Evolutionary conservation across 257 asterid genomes (phyloP), one percentile per base, ranked within the genome.

Genomic region (Anisodus tanguticus): DNA sequence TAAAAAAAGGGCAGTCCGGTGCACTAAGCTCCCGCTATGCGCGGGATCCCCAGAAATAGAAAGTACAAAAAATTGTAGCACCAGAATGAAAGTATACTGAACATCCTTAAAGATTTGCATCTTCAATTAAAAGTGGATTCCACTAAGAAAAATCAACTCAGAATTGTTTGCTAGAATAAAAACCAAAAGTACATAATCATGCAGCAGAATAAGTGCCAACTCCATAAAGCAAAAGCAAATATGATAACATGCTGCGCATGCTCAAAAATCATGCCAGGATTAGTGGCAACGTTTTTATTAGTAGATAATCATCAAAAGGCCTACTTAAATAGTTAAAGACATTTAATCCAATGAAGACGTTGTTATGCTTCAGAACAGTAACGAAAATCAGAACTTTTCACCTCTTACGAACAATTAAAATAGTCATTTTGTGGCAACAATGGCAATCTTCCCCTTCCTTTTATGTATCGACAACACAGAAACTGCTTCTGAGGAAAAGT

Each of bases 171-270:
- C 81, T 53, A 53, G 47, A 76, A 4, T 11, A 9, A 53, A 53
- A 51, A 53, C 9, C 47, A 13, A 26, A 77, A 53, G 81, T 76
- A 26, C 31, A 13, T 53, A 53, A 76, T 51, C 47, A 51, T 76
- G 81, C 7, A 76, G 63, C 63, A 76, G 81, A 53, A 77, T 77
- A 77, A 77, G 16, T 77, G 26, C 49, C 13, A 77, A 77, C 41
- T 26, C 49, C 81, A 77, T 31, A 77, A 76, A 76, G 84, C 87
- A 86, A 82, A 78, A 17, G 74, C 31, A 84, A 85, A 85, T 22
- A 90, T 86, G 89, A 79, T 78, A 81, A 83, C 83, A 84, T 83
- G 86, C 45, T 71, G 79, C 58, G 89, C 90, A 83, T 88, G 92
- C 90, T 78, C 22, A 89, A 68, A 67, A 84, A 80, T 82, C 82